Conservation (phyloP, 495 filamentous ascomycete species). For the Neurospora sp. region DNA sequence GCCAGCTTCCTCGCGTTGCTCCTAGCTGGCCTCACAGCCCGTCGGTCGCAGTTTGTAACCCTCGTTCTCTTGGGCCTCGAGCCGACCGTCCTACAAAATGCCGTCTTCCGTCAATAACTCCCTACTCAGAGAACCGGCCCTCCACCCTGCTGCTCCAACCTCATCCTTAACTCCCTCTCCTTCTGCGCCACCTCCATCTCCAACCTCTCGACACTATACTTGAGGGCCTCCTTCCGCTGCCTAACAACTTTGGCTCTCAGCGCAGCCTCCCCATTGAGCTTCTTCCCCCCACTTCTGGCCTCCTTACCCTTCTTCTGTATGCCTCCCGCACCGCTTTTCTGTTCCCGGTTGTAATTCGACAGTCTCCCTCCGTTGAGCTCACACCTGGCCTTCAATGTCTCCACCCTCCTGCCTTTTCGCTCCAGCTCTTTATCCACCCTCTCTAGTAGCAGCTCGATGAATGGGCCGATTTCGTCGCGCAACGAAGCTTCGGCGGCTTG, state of each 20-base stretch:
- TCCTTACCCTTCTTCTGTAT: neutral
- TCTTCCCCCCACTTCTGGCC: neutral
- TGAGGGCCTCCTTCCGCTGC: conserved; percentile 34
- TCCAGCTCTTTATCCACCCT: conserved; percentile 38
- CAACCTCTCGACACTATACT: conserved; percentile 40
- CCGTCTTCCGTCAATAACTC: too few species aligned
- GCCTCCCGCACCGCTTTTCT: neutral
- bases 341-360: conserved; percentile 9
- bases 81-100: neutral
- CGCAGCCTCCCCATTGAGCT: conserved; percentile 23
- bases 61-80: neutral
- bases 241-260: conserved; percentile 28
- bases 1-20: neutral
- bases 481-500: conserved; percentile 38
- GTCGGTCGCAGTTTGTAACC: neutral
- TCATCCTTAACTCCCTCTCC: conserved; percentile 38
- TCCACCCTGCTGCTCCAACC: conserved; percentile 22
- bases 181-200: conserved; percentile 42
- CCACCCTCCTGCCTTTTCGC: conserved; percentile 34
- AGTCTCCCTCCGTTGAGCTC: conserved; percentile 39
- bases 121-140: neutral
- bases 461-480: conserved; percentile 40
- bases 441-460: conserved; percentile 35
- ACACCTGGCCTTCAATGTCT: conserved; percentile 36
- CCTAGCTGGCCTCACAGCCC: neutral